phyloP scores from a whole-genome alignment of 208 protist genomes.

The Acanthamoeba royreba region DNA sequence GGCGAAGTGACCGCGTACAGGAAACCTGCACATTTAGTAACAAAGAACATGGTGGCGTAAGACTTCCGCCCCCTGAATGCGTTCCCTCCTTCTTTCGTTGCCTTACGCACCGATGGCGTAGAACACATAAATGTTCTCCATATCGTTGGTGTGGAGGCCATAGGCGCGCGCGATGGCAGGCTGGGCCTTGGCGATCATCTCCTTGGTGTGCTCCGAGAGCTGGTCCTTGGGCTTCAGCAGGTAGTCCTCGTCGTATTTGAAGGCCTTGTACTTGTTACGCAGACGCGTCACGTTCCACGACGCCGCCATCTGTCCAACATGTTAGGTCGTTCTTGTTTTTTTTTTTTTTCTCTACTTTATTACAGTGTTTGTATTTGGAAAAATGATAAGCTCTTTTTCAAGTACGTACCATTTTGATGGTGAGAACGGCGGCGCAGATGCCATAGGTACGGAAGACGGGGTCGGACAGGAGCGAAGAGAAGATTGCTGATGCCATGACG shows the following conservation, averaged over 20 bases:
- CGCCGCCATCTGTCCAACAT: neutral
- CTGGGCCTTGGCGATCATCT: neutral
- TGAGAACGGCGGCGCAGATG: neutral
- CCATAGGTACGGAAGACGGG: neutral
- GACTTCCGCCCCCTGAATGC: too few species aligned
- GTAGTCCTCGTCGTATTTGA: conserved; percentile 23
- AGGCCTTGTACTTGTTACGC: neutral
- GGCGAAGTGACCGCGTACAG: neutral
- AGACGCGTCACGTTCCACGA: neutral
- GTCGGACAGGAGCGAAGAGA: neutral
- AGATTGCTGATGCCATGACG: too few species aligned
- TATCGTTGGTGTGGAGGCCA: conserved; percentile 27
- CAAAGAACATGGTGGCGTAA: neutral
- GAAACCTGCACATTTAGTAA: neutral
- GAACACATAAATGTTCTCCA: conserved; percentile 32
- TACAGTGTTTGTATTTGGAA: neutral
- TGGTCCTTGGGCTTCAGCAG: neutral
- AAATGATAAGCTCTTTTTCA: neutral
- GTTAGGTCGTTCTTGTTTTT: too few species aligned
- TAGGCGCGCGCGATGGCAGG: neutral
- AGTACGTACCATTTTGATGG: neutral
- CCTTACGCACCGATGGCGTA: neutral
- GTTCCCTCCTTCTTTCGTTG: neutral
- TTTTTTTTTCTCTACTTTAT: too few species aligned
- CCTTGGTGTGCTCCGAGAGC: too few species aligned